Conservation (phyloP, 2,329 filamentous ascomycete genomes). For the Blastomyces gilchristii region DNA sequence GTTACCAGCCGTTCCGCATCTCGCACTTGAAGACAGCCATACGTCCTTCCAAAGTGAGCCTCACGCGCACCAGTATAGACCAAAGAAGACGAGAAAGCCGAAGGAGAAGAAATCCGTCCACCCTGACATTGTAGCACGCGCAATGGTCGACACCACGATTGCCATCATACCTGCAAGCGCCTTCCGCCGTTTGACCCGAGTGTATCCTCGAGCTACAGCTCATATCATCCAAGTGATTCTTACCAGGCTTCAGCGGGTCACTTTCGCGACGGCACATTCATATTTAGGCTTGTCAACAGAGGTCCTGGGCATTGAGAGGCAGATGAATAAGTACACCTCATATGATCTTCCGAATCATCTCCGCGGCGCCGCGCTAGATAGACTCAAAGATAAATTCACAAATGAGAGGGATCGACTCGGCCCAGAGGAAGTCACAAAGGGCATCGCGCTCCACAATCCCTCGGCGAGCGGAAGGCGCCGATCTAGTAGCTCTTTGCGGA, state of each 20-base stretch:
- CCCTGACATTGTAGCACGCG: slow-evolving; percentile 92
- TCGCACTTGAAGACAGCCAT: slow-evolving; percentile 46
- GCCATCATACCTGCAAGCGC: slow-evolving; percentile 96
- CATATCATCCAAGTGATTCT: slow-evolving; percentile 98
- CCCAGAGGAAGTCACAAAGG: slow-evolving; percentile 73
- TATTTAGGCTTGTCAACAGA: slow-evolving; percentile 89
- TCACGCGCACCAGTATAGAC: slow-evolving; percentile 29
- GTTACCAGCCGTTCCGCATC: slow-evolving; percentile 58
- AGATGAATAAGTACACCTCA: slow-evolving; percentile 85
- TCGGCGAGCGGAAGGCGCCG: slow-evolving; percentile 54
- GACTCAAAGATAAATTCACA: slow-evolving; percentile 86
- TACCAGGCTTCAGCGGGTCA: slow-evolving; percentile 87
- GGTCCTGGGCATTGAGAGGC: slow-evolving; percentile 81
- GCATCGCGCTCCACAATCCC: slow-evolving; percentile 87
- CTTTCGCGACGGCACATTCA: slow-evolving; percentile 83
- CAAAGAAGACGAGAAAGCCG: slow-evolving; percentile 28
- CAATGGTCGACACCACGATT: slow-evolving; percentile 93
- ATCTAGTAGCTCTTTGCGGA: slow-evolving; percentile 64
- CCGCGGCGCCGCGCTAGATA: slow-evolving; percentile 67
- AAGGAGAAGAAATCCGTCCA: slow-evolving; percentile 61
- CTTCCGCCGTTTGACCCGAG: slow-evolving; percentile 79
- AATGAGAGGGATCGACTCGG: slow-evolving; percentile 73
- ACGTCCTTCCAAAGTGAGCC: slow-evolving; percentile 14
- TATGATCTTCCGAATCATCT: slow-evolving; percentile 88
- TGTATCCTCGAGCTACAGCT: slow-evolving; percentile 91